A percentile compares a stretch with the other conserved stretches of the same genome.
phyloP scores from a whole-genome alignment of 352 stramenopile genomes.

The Pythium vanterpoolii region DNA sequence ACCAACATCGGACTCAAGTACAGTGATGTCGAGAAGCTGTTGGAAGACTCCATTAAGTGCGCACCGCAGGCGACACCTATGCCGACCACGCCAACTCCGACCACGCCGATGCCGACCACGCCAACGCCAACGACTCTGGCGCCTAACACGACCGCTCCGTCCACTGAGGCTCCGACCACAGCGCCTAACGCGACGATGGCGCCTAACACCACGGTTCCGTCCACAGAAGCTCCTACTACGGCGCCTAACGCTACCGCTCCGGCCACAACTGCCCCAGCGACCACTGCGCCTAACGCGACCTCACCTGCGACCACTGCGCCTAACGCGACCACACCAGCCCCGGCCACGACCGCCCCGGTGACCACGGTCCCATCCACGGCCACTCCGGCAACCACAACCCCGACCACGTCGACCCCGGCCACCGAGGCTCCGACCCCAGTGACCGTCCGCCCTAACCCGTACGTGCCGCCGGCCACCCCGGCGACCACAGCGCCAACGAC shows the following conservation, averaged over 20 bases:
- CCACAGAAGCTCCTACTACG: not conserved
- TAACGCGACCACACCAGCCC: too few species aligned
- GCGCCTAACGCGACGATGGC: not conserved
- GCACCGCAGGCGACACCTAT: not conserved
- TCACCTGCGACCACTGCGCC: not conserved
- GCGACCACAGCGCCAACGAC: not conserved
- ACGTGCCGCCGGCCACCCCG: too few species aligned
- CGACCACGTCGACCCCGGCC: not conserved
- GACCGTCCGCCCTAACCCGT: too few species aligned
- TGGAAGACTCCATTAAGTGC: slow-evolving; percentile 13
- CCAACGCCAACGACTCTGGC: not conserved
- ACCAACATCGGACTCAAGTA: slow-evolving; percentile 19
- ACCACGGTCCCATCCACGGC: not conserved
- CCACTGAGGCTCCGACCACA: not conserved
- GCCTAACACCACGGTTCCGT: not conserved
- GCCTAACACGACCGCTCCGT: not conserved
- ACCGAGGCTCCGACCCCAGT: not conserved
- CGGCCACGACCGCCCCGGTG: not conserved
- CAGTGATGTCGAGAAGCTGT: slow-evolving; percentile 6
- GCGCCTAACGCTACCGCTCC: not conserved
- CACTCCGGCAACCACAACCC: not conserved
- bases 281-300: not conserved
- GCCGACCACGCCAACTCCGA: not conserved
- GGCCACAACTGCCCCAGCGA: not conserved
- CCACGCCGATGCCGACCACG: not conserved